phyloP scores from a whole-genome alignment of 495 filamentous ascomycete genomes.

The Pseudevernia furfuracea region DNA sequence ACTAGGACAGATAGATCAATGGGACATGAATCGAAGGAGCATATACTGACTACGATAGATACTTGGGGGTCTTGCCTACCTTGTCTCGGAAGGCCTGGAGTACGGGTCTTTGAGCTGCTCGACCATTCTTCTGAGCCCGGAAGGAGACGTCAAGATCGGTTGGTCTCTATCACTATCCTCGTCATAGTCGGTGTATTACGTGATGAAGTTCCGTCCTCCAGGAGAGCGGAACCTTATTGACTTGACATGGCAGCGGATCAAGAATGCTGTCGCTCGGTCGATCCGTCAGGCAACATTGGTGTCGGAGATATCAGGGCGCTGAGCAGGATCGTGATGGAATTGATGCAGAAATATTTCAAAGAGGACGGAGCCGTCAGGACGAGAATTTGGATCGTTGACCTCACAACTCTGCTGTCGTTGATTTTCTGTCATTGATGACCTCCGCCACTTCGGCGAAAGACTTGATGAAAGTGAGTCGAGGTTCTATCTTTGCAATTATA shows the following conservation, averaged over 20 bases:
- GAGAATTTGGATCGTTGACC: constrained; percentile 30
- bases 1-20: constrained; percentile 26
- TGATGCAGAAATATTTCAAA: constrained; percentile 37
- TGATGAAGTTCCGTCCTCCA: background rate
- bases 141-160: constrained; percentile 12
- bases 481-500: no score
- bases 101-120: background rate
- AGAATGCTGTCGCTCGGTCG: background rate
- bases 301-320: constrained; percentile 13
- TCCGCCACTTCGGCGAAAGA: constrained; percentile 25
- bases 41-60: background rate
- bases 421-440: constrained; percentile 27
- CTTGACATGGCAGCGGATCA: background rate
- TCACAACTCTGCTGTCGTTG: constrained; percentile 17
- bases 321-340: constrained; percentile 29
- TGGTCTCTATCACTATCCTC: no score
- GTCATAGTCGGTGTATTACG: no score
- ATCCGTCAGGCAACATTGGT: background rate
- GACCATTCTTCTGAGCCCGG: background rate
- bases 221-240: background rate
- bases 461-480: constrained; percentile 25
- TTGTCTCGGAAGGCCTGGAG: background rate
- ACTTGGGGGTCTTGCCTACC: background rate
- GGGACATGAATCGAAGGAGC: background rate
- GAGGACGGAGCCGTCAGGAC: constrained; percentile 29